These are phyloP conservation scores for Penicillium sp. DNA, from an alignment of 2,329 filamentous ascomycete genomes.

Conservation along the genomic window DNA sequence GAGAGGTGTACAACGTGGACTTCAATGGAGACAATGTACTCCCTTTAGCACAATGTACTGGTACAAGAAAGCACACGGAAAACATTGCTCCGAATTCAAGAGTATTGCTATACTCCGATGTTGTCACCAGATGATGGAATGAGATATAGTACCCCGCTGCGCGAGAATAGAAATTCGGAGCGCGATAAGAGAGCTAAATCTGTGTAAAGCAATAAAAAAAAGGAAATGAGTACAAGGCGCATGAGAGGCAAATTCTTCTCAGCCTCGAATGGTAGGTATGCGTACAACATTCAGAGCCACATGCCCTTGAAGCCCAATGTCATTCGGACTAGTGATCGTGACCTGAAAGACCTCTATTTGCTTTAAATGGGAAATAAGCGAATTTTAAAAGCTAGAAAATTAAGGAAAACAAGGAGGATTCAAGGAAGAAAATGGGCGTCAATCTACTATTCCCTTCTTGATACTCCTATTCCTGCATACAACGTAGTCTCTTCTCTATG, in stretches of 20 bases:
- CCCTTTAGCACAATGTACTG: not conserved
- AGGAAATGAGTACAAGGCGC: not conserved
- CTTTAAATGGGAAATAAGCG: too few relatives aligned
- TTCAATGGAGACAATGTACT: not conserved
- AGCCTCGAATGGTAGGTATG: not conserved
- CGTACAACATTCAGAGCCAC: not conserved
- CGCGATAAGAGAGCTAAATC: slow-evolving; percentile 3
- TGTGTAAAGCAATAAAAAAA: not conserved
- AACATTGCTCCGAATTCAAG: slow-evolving; percentile 3
- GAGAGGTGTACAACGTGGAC: not conserved
- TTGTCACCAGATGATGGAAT: slow-evolving; percentile 8
- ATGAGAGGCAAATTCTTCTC: slow-evolving; percentile 1
- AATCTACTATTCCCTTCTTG: not conserved
- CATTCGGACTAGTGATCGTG: not conserved
- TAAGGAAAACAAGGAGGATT: not conserved
- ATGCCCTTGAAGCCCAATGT: not conserved
- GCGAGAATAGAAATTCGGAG: not conserved
- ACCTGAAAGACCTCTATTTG: not conserved
- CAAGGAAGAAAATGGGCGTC: too few relatives aligned
- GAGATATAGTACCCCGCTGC: not conserved
- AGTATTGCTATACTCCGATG: not conserved
- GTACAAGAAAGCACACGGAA: not conserved
- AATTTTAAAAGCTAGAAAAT: too few relatives aligned
- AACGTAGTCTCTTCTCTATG: too few relatives aligned
- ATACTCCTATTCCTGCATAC: not conserved